These are phyloP conservation scores for Nitzschia palea DNA, from an alignment of 108 stramenopile genomes.

Conservation along the genomic window DNA sequence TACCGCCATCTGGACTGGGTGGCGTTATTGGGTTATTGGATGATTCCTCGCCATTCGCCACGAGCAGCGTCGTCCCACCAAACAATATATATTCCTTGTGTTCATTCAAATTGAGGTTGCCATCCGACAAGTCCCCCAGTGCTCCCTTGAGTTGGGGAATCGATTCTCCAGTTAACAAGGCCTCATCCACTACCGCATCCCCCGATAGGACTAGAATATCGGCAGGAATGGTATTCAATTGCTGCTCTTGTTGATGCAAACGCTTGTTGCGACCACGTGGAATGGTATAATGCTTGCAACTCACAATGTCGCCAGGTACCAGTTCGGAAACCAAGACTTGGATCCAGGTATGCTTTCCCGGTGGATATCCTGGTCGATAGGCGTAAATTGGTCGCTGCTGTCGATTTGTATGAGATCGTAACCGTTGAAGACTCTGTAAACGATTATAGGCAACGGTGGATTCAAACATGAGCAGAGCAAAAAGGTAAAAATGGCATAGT, in stretches of 20 bases:
- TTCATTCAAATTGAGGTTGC: constrained; percentile 48
- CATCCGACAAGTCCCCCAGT: constrained; percentile 15
- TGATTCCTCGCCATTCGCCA: constrained; percentile 28
- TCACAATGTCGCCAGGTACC: constrained; percentile 92
- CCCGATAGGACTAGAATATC: constrained; percentile 90
- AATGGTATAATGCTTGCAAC: constrained; percentile 32
- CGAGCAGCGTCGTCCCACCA: constrained; percentile 83
- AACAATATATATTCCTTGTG: constrained; percentile 78
- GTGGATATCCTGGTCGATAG: constrained; percentile 49
- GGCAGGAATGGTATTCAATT: constrained; percentile 69
- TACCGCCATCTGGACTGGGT: constrained; percentile 80
- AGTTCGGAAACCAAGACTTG: constrained; percentile 62
- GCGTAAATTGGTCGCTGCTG: constrained; percentile 26
- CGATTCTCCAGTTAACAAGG: constrained; percentile 96
- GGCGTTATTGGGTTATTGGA: constrained; percentile 39
- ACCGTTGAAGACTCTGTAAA: constrained; percentile 68
- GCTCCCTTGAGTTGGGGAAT: constrained; percentile 90
- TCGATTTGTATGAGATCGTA: constrained; percentile 55
- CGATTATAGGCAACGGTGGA: constrained; percentile 87
- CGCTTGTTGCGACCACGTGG: neutral
- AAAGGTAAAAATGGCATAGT: constrained; percentile 95
- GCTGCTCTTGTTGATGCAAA: constrained; percentile 34
- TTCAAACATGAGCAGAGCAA: constrained; percentile 92
- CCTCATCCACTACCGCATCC: constrained; percentile 93
- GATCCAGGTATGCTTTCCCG: constrained; percentile 52